Evolutionary conservation across 805 yeast species (phyloP), one percentile per base, ranked within the genome.

Genomic region (Yamadazyma insecticola): DNA sequence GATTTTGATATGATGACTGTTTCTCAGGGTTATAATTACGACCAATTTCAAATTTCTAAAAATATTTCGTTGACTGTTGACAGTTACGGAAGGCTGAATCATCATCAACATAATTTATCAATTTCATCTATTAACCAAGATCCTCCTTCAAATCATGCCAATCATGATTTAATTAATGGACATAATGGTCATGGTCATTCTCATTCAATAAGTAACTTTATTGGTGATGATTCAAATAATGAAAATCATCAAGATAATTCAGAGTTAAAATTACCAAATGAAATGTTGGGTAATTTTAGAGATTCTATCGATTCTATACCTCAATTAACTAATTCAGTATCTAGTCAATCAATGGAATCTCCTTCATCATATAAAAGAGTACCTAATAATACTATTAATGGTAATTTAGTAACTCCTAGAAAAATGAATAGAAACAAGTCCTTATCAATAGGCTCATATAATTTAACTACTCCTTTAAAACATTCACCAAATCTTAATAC

Each of bases 231-330:
- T n/a, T n/a, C n/a, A n/a, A n/a, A n/a, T n/a, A n/a, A n/a, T n/a
- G n/a, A n/a, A n/a, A n/a, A n/a, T n/a, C 21, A 22, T 14, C 33
- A 29, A 13, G 41, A 37, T 15, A 25, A 35, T 18, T 24, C 30
- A 14, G 31, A 26, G 19, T 11, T 43, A 6, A 44, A 40, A 9
- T 37, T 39, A 9, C 48, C 56, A 2, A 30, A 22, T 16, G n/a
- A n/a, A n/a, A n/a, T n/a, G n/a, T n/a, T n/a, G n/a, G n/a, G n/a
- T n/a, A n/a, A n/a, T n/a, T n/a, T n/a, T n/a, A n/a, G n/a, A n/a
- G n/a, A n/a, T n/a, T 51, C 58, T 6, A 32, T 47, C 25, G 70
- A 63, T 28, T 53, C 60, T 19, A 48, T 62, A 22, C 68, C 67
- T 9, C 65, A 49, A 26, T 47, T 60, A 24, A 48, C 57, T 27